A percentile compares a stretch with the other conserved stretches of the same genome.
These are phyloP conservation scores for Monosporascus cannonballus DNA, from an alignment of 2,329 filamentous ascomycete genomes.

Conservation along the genomic window DNA sequence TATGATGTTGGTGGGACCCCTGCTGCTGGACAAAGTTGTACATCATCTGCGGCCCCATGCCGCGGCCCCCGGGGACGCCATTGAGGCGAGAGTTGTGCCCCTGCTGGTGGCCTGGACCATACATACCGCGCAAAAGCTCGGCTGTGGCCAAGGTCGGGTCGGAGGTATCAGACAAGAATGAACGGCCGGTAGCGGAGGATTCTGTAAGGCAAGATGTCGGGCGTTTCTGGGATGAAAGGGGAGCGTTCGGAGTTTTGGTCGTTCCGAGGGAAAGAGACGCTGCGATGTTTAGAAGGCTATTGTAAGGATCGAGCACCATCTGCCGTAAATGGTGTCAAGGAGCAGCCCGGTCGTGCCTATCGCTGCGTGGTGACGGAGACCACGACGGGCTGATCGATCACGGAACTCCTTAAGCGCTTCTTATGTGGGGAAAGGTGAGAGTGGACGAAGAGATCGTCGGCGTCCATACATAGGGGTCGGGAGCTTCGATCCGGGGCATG, in stretches of 20 bases:
- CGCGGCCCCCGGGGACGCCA: conserved; percentile 56
- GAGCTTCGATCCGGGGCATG: conserved; percentile 18
- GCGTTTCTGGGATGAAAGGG: conserved; percentile 31
- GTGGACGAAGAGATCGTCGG: conserved; percentile 14
- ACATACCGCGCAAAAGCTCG: conserved; percentile 51
- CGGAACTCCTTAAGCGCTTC: conserved; percentile 21
- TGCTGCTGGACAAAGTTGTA: conserved; percentile 49
- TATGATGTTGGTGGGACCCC: conserved; percentile 50
- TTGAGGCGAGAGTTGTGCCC: conserved; percentile 73
- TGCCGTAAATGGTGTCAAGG: conserved; percentile 52
- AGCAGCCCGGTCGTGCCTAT: conserved; percentile 7
- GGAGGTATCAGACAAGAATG: neutral
- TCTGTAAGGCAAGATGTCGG: conserved; percentile 34
- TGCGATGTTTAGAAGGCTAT: conserved; percentile 31
- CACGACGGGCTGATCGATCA: conserved; percentile 10
- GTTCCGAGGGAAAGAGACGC: conserved; percentile 52
- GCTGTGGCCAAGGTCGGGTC: conserved; percentile 1
- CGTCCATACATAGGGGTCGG: conserved; percentile 25
- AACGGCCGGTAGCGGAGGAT: conserved; percentile 30
- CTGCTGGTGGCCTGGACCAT: conserved; percentile 65
- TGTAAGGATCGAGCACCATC: conserved; percentile 54
- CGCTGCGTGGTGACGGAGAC: conserved; percentile 1
- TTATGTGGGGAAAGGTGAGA: conserved; percentile 19
- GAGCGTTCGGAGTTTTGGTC: conserved; percentile 34
- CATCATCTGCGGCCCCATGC: conserved; percentile 51